Percentiles rank a stretch among this genome's conserved stretches.
Evolutionary conservation across 2,329 filamentous ascomycete species (phyloP).

Genomic region (Botrytis cinerea): DNA sequence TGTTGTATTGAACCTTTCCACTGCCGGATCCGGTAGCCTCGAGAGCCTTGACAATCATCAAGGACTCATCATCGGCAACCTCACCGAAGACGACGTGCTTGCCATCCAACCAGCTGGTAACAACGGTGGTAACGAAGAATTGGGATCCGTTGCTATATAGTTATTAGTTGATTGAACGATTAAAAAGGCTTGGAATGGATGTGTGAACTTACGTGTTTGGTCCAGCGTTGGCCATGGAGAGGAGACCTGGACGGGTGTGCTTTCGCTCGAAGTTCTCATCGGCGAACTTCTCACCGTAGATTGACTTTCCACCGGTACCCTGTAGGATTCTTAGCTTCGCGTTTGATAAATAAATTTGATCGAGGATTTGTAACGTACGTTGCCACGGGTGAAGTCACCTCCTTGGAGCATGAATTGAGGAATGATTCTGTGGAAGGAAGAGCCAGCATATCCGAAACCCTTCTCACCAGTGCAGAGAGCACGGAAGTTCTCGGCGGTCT

Average conservation of each 20-base stretch:
- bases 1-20: conserved; percentile 57
- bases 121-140: conserved; percentile 96
- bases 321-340: conserved; percentile 63
- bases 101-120: conserved; percentile 90
- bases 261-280: conserved; percentile 86
- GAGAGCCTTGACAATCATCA: conserved; percentile 59
- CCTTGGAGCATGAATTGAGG: conserved; percentile 94
- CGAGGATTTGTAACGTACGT: conserved; percentile 59
- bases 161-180: conserved; percentile 50
- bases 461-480: conserved; percentile 82
- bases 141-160: conserved; percentile 88
- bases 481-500: conserved; percentile 96
- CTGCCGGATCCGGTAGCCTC: conserved; percentile 60
- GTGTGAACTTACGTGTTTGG: conserved; percentile 79
- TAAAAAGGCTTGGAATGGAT: conserved; percentile 56
- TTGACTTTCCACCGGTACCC: conserved; percentile 86
- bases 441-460: conserved; percentile 80
- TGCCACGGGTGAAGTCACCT: conserved; percentile 90
- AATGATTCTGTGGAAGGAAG: conserved; percentile 90
- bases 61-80: conserved; percentile 49
- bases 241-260: conserved; percentile 74
- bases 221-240: conserved; percentile 95
- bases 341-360: conserved; percentile 28
- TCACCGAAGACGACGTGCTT: conserved; percentile 96
- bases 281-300: conserved; percentile 92